These are phyloP conservation scores for Rhinocladiella similis DNA, from an alignment of 2,329 filamentous ascomycete species.

Conservation along the genomic window DNA sequence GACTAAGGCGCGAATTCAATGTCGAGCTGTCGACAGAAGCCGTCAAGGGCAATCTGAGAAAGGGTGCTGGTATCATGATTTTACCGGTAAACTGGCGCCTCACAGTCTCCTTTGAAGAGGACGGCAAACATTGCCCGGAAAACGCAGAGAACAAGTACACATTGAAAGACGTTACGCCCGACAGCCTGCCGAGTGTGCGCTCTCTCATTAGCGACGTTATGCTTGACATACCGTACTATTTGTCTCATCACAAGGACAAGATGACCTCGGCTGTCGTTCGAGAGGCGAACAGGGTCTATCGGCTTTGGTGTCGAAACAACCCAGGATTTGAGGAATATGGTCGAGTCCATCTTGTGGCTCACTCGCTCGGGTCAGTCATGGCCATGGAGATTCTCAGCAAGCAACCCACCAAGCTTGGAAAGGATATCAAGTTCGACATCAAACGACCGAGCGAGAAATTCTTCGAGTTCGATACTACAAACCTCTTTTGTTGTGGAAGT, in stretches of 20 bases:
- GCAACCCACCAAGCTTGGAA: slow-evolving; percentile 73
- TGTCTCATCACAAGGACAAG: slow-evolving; percentile 91
- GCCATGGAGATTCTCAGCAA: slow-evolving; percentile 85
- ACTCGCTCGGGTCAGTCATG: slow-evolving; percentile 94
- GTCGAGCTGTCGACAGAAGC: slow-evolving; percentile 73
- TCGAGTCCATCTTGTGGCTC: slow-evolving; percentile 86
- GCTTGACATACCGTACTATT: slow-evolving; percentile 97
- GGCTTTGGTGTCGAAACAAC: slow-evolving; percentile 92
- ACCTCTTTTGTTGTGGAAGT: slow-evolving; percentile 85
- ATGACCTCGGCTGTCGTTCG: slow-evolving; percentile 87
- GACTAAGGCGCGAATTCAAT: slow-evolving; percentile 82
- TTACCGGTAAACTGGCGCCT: slow-evolving; percentile 94
- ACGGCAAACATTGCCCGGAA: slow-evolving; percentile 50
- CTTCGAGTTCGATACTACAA: slow-evolving; percentile 90
- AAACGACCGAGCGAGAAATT: slow-evolving; percentile 50
- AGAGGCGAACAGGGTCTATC: slow-evolving; percentile 94
- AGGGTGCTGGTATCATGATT: slow-evolving; percentile 89
- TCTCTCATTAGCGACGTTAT: slow-evolving; percentile 96
- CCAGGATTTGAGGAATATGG: slow-evolving; percentile 78
- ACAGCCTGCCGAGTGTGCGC: slow-evolving; percentile 86
- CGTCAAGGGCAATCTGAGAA: slow-evolving; percentile 72
- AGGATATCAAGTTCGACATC: slow-evolving; percentile 38
- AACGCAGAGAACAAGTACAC: slow-evolving; percentile 63
- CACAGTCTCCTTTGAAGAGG: slow-evolving; percentile 81
- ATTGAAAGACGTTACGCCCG: slow-evolving; percentile 87